Base-by-base conservation (phyloP, 2,329 filamentous ascomycete species). In the Plectosphaerella cucumerina region DNA sequence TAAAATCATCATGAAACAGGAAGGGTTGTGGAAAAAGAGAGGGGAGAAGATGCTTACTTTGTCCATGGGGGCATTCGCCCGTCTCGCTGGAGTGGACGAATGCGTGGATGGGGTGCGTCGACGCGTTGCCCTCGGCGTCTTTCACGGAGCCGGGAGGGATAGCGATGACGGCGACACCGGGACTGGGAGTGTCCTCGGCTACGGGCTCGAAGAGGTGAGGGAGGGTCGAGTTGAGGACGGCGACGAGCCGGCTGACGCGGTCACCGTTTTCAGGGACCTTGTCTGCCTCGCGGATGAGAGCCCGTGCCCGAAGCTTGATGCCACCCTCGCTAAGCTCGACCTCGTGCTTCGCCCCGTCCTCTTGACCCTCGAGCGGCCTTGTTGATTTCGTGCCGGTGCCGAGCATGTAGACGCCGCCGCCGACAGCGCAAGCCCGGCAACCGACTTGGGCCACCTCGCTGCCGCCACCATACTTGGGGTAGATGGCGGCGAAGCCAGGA, bases 381-480 rank as follows among this genome's bases (percentile, higher is more conserved):
- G 48, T 23, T 15, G 64, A 58, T 43, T 78, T 66, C 49, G 94
- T 72, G 10, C 84, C 84, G 46, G 86, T 86, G 42, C 85, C 87
- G 15, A 97, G 81, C 66, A 96, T 89, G 70, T 97, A 97, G 4
- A 95, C 82, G 11, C 86, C 90, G 45, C 94, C 94, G 34, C 93
- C 93, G 6, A 99, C 94, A 18, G 93, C 93, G 55, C 86, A 85
- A 37, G 93, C 90, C 59, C 93, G 87, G 65, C 94, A 97, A 5
- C 86, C 89, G 21, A 96, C 91, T 73, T 99, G 93, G 26, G 89
- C 84, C 53, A 97, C 84, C 69, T 99, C 93, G 31, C 90, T 87
- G 44, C 88, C 77, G 23, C 93, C 91, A 44, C 93, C 93, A 86
- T 91, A 99, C 75, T 96, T 97, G 20, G 92, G 87, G 58, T 96